A percentile compares a stretch with the other conserved stretches of the same genome.
Evolutionary conservation across 768 basidiomycete species (phyloP).

Genomic region (Lyophyllum shimeji): DNA sequence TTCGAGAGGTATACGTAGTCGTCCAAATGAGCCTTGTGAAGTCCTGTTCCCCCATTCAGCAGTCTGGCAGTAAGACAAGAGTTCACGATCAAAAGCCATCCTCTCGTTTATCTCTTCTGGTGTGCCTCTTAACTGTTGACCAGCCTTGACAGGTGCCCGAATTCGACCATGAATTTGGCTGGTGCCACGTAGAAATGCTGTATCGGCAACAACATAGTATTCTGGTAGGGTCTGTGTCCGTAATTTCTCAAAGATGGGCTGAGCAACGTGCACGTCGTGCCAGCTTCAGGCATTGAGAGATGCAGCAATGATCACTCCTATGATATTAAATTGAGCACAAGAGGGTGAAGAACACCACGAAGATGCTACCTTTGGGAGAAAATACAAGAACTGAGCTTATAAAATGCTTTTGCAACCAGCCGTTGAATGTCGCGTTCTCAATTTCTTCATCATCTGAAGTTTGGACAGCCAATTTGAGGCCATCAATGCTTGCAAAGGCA

Average conservation of each 20-base stretch:
- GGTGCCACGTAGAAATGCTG: conserved; percentile 36
- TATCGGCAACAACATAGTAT: conserved; percentile 38
- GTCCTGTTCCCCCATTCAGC: conserved; percentile 47
- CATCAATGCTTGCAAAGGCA: conserved; percentile 43
- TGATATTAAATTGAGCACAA: background rate
- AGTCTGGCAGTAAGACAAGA: conserved; percentile 40
- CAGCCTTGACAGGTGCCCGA: conserved; percentile 30
- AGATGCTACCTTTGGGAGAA: conserved; percentile 24
- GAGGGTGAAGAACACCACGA: background rate
- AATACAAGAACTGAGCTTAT: conserved; percentile 37
- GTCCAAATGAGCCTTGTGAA: conserved; percentile 41
- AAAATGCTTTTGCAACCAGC: conserved; percentile 41
- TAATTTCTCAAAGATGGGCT: conserved; percentile 32
- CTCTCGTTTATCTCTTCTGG: conserved; percentile 18
- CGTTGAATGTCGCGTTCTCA: conserved; percentile 36
- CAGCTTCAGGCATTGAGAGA: conserved; percentile 27
- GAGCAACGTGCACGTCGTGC: conserved; percentile 37
- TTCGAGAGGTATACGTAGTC: conserved; percentile 35
- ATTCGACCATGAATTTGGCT: conserved; percentile 22
- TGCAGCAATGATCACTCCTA: conserved; percentile 18
- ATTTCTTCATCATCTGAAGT: conserved; percentile 32
- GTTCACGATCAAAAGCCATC: conserved; percentile 30
- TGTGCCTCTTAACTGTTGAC: conserved; percentile 18
- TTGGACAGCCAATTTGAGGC: conserved; percentile 24
- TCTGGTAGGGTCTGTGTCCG: conserved; percentile 26